Evolutionary conservation across 192 early-diverging fungal genomes (phyloP).

Genomic region (Backusella luteola): DNA sequence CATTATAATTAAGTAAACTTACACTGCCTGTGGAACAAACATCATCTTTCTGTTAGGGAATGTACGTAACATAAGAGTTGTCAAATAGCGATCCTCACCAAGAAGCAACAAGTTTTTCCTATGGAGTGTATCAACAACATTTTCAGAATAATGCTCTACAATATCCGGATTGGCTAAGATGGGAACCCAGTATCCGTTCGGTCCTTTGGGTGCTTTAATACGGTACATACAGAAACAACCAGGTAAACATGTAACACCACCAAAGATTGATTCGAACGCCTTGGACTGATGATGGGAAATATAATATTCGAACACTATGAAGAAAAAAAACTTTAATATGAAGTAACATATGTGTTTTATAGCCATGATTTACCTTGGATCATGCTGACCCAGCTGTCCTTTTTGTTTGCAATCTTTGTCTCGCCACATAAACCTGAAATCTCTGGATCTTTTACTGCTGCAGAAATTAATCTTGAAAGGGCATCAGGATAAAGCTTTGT

Average conservation of each 20-base stretch:
- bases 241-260: conserved; percentile 76
- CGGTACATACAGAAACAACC: conserved; percentile 84
- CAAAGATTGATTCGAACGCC: conserved; percentile 81
- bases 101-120: conserved; percentile 91
- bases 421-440: conserved; percentile 97
- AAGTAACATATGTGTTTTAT: background rate
- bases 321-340: background rate
- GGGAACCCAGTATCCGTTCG: conserved; percentile 74
- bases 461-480: conserved; percentile 70
- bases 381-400: conserved; percentile 79
- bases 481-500: conserved; percentile 81
- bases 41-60: conserved; percentile 96
- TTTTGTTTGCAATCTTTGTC: conserved; percentile 94
- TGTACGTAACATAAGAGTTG: conserved; percentile 90
- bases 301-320: conserved; percentile 80
- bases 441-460: conserved; percentile 78
- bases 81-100: conserved; percentile 95
- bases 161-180: conserved; percentile 79
- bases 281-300: conserved; percentile 79
- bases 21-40: conserved; percentile 87
- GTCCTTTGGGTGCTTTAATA: conserved; percentile 77
- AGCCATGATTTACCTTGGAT: conserved; percentile 63
- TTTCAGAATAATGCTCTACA: conserved; percentile 81
- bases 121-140: conserved; percentile 81
- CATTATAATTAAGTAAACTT: background rate